Conservation (phyloP, 768 basidiomycete species). For the Suillus ampliporus region DNA sequence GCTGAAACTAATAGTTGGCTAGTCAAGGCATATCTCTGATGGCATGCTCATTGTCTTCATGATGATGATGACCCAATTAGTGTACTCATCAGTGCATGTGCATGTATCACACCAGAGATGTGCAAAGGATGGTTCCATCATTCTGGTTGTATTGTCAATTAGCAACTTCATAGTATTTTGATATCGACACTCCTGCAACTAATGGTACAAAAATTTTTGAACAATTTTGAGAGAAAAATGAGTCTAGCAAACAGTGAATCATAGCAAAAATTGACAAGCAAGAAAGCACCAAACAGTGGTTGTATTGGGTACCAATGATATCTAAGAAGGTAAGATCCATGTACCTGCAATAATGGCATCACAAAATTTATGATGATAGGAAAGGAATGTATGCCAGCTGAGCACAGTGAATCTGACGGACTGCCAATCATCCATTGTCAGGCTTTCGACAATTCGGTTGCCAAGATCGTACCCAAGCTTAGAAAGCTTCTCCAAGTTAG, state of each 20-base stretch:
- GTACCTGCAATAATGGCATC: conserved; percentile 4
- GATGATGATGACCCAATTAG: conserved; percentile 16
- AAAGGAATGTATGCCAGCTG: conserved; percentile 7
- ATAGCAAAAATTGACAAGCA: not conserved
- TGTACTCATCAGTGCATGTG: conserved; percentile 17
- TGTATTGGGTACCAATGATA: not conserved
- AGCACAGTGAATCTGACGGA: not conserved
- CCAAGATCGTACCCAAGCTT: conserved; percentile 10
- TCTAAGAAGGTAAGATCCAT: conserved; percentile 3
- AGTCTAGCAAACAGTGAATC: too few species aligned
- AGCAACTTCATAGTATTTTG: not conserved
- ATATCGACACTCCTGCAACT: not conserved
- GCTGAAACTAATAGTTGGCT: conserved; percentile 6
- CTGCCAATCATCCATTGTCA: conserved; percentile 1
- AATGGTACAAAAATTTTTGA: not conserved
- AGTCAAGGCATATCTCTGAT: conserved; percentile 34
- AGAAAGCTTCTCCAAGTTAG: conserved; percentile 4
- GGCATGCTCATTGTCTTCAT: conserved; percentile 22
- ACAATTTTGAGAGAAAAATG: not conserved
- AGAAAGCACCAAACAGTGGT: not conserved
- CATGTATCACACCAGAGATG: conserved; percentile 21
- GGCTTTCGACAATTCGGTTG: conserved; percentile 1
- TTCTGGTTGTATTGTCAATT: not conserved
- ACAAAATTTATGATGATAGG: conserved; percentile 9
- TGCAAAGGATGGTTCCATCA: conserved; percentile 2